A percentile compares a stretch with the other conserved stretches of the same genome.
Evolutionary conservation across 163 green algal genomes (phyloP).

Genomic region (Chlamydomonas reinhardtii): DNA sequence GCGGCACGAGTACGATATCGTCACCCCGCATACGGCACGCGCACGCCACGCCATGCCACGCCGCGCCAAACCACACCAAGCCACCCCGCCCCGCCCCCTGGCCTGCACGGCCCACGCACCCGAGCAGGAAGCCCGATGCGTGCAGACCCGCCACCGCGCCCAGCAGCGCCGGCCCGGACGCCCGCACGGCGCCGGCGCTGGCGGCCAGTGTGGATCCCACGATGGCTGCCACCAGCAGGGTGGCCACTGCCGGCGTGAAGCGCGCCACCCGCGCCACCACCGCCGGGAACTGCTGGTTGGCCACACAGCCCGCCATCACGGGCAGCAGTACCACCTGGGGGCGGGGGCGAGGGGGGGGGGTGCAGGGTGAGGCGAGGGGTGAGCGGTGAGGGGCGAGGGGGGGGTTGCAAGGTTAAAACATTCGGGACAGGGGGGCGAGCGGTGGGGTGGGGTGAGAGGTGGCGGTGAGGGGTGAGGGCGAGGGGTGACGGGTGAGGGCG

Average conservation of each 20-base stretch:
- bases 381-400: neutral
- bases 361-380: neutral
- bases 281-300: slow-evolving; percentile 66
- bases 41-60: too few species aligned
- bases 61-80: too few species aligned
- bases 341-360: too few species aligned
- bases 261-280: slow-evolving; percentile 38
- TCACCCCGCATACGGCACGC: too few species aligned
- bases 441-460: too few species aligned
- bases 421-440: too few species aligned
- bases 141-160: slow-evolving; percentile 55
- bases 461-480: too few species aligned
- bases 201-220: slow-evolving; percentile 57
- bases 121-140: slow-evolving; percentile 28
- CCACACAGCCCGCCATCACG: slow-evolving; percentile 66
- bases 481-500: too few species aligned
- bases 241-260: slow-evolving; percentile 55
- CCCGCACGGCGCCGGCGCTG: slow-evolving; percentile 44
- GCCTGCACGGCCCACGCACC: neutral
- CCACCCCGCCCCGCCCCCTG: too few species aligned
- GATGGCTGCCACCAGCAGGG: slow-evolving; percentile 60
- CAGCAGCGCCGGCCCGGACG: slow-evolving; percentile 40
- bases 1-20: too few species aligned
- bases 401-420: too few species aligned
- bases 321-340: slow-evolving; percentile 80